phyloP scores from a whole-genome alignment of 1,284 basidiomycete genomes.

The Malassezia slooffiae region DNA sequence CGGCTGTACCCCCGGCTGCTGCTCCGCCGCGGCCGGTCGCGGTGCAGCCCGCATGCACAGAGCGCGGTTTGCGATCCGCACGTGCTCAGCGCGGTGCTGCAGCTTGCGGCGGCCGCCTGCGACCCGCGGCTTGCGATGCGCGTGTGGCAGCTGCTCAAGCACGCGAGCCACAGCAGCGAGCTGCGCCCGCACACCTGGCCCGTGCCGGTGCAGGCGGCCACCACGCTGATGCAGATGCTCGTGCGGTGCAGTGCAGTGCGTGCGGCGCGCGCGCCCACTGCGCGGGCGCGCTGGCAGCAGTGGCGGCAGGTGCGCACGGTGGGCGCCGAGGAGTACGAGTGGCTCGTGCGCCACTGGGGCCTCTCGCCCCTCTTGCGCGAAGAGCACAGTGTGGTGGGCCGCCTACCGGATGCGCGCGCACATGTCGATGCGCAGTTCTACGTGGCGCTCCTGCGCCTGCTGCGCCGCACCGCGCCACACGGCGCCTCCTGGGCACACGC shows the following conservation, averaged over 20 bases:
- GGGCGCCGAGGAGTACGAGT: constrained; percentile 12
- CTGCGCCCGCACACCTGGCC: constrained; percentile 16
- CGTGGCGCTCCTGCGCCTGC: constrained; percentile 5
- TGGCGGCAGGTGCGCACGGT: constrained; percentile 2
- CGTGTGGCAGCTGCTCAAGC: constrained; percentile 31
- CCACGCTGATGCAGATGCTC: constrained; percentile 23
- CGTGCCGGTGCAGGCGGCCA: constrained; percentile 21
- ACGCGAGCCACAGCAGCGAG: constrained; percentile 13
- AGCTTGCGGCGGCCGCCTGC: constrained; percentile 24
- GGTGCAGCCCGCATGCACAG: no score
- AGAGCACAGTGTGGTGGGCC: background rate
- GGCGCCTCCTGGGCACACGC: no score
- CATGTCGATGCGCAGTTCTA: constrained; percentile 5
- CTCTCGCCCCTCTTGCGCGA: no score
- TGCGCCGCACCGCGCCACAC: constrained; percentile 4
- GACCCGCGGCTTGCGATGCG: constrained; percentile 21
- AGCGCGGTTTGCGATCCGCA: constrained; percentile 14
- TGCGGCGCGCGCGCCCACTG: background rate
- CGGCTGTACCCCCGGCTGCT: constrained; percentile 6
- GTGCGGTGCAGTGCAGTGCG: constrained; percentile 5
- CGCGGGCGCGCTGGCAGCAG: background rate
- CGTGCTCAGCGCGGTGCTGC: constrained; percentile 22
- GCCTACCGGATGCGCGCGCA: no score
- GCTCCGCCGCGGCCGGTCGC: background rate
- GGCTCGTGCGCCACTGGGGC: constrained; percentile 9